Conservation (phyloP, 2,329 filamentous ascomycete species). For the Fusarium napiforme region DNA sequence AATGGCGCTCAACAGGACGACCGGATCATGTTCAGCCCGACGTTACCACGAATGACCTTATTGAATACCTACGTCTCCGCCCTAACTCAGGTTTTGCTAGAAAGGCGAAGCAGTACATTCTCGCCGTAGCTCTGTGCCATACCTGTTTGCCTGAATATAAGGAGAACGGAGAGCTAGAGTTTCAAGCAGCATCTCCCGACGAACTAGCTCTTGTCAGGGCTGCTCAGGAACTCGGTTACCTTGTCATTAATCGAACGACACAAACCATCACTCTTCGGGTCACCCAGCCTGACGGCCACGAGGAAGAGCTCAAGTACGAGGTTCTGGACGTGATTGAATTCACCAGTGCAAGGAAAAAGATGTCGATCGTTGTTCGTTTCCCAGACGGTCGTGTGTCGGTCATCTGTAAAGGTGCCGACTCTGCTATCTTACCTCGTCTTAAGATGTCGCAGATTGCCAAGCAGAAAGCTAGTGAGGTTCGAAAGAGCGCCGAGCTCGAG, state of each 20-base stretch:
- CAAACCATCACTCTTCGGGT: slow-evolving; percentile 70
- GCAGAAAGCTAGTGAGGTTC: slow-evolving; percentile 76
- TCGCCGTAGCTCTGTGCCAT: slow-evolving; percentile 88
- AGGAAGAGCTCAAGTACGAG: slow-evolving; percentile 74
- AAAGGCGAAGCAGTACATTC: slow-evolving; percentile 83
- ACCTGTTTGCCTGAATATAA: slow-evolving; percentile 85
- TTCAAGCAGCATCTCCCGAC: slow-evolving; percentile 90
- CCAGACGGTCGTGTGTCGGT: slow-evolving; percentile 84
- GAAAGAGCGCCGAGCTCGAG: slow-evolving; percentile 70
- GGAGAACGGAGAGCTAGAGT: slow-evolving; percentile 75
- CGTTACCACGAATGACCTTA: slow-evolving; percentile 75
- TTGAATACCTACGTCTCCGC: slow-evolving; percentile 79
- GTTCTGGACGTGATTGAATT: slow-evolving; percentile 91
- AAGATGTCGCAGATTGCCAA: slow-evolving; percentile 78
- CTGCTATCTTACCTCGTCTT: slow-evolving; percentile 80
- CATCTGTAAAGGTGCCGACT: slow-evolving; percentile 92
- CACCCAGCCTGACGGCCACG: slow-evolving; percentile 50
- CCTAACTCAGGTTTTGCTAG: slow-evolving; percentile 81
- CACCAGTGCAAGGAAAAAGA: slow-evolving; percentile 86
- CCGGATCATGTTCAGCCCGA: slow-evolving; percentile 65
- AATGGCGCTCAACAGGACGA: slow-evolving; percentile 61
- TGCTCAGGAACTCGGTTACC: slow-evolving; percentile 84
- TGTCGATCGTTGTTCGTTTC: slow-evolving; percentile 90
- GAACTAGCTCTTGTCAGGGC: slow-evolving; percentile 87
- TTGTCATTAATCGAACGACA: slow-evolving; percentile 78